Percentiles rank a stretch among this genome's conserved stretches.
These are phyloP conservation scores for Toxoplasma gondii DNA, from an alignment of 169 alveolate genomes.

Conservation along the genomic window DNA sequence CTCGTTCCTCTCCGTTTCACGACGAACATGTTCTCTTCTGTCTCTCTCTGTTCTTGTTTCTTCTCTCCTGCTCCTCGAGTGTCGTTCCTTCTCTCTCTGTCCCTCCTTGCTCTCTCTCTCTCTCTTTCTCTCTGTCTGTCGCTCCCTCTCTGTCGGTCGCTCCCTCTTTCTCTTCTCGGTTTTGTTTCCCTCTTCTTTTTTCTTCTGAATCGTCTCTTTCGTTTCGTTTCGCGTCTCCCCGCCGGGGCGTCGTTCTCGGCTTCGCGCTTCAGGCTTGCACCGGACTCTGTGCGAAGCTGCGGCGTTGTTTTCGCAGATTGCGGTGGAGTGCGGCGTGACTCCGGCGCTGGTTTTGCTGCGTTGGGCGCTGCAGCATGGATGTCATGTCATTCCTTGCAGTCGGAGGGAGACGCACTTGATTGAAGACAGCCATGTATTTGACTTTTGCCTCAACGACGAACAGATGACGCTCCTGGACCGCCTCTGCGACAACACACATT, in stretches of 20 bases:
- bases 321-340: constrained; percentile 21
- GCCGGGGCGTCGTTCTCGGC: background rate
- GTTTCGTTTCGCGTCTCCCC: background rate
- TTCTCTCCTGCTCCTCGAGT: no score
- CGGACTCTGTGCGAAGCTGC: no score
- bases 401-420: constrained; percentile 34
- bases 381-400: constrained; percentile 53
- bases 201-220: background rate
- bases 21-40: no score
- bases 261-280: no score
- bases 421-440: constrained; percentile 32
- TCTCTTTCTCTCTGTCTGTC: background rate
- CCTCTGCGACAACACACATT: constrained; percentile 26
- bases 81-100: no score
- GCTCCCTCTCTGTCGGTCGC: background rate
- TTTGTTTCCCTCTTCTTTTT: background rate
- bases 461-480: constrained; percentile 45
- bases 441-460: constrained; percentile 43
- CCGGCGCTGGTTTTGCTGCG: constrained; percentile 50
- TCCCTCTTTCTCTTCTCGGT: no score
- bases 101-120: no score
- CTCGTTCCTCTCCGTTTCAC: no score
- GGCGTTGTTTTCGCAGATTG: background rate
- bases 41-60: no score
- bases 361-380: constrained; percentile 65